phyloP scores from a whole-genome alignment of 331 rosid genomes.

The Spiraea crenata region DNA sequence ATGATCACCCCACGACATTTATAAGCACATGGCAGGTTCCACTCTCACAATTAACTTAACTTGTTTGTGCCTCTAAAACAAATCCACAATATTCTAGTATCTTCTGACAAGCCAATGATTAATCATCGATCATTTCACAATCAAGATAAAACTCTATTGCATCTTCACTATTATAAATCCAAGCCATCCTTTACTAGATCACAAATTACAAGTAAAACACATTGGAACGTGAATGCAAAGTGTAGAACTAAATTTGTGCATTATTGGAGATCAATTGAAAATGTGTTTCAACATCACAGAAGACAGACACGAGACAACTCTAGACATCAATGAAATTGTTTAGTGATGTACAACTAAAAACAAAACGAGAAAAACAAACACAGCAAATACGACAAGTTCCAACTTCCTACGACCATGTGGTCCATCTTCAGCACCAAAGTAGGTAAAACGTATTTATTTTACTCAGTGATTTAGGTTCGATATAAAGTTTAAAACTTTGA shows the following conservation, averaged over 20 bases:
- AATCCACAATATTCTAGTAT: slow-evolving; percentile 41
- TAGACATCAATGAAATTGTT: neutral
- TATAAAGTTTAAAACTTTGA: too few relatives aligned
- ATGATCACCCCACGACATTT: neutral
- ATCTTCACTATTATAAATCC: too few relatives aligned
- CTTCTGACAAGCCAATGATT: slow-evolving; percentile 36
- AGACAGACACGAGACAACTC: neutral
- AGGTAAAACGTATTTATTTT: too few relatives aligned
- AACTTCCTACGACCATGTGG: slow-evolving; percentile 11
- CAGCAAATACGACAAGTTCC: neutral
- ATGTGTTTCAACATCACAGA: neutral
- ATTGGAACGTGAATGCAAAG: neutral
- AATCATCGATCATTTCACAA: neutral
- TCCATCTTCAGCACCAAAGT: neutral
- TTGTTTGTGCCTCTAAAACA: slow-evolving; percentile 31
- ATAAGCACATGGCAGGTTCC: slow-evolving; percentile 33
- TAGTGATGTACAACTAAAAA: neutral
- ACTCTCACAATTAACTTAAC: slow-evolving; percentile 26
- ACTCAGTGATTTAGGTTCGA: too few relatives aligned
- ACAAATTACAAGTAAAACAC: too few relatives aligned
- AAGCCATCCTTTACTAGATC: too few relatives aligned
- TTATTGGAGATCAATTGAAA: neutral
- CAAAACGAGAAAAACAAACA: neutral
- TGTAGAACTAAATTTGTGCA: neutral
- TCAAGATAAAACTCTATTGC: too few relatives aligned